Evolutionary conservation across 352 stramenopile species (phyloP).

Genomic region (Pythium rishiriense): DNA sequence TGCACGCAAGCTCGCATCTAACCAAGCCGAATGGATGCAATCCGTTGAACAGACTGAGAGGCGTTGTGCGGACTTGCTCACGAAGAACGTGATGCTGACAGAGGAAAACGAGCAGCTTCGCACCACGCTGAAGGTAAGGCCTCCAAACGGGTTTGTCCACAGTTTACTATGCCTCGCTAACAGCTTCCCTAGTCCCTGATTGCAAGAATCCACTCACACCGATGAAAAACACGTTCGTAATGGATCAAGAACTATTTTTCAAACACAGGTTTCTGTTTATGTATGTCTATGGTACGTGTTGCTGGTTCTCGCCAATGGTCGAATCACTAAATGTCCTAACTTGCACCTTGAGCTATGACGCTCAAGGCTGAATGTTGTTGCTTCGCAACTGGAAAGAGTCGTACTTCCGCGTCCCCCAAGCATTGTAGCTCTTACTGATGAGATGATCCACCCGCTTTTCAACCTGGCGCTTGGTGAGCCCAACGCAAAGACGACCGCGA

Average conservation of each 20-base stretch:
- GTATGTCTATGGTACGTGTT: constrained; percentile 23
- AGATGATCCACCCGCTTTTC: constrained; percentile 75
- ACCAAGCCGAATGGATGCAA: constrained; percentile 43
- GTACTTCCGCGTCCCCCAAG: constrained; percentile 89
- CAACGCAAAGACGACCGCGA: constrained; percentile 65
- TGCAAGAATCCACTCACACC: constrained; percentile 18
- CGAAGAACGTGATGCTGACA: constrained; percentile 70
- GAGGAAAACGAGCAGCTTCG: constrained; percentile 62
- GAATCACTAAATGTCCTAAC: constrained; percentile 13
- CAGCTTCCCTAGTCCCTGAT: constrained; percentile 16
- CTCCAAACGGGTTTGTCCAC: too few relatives aligned
- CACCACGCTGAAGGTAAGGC: constrained; percentile 36
- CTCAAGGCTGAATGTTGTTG: constrained; percentile 86
- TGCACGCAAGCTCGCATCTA: constrained; percentile 35
- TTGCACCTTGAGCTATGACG: not conserved
- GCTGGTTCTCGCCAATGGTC: not conserved
- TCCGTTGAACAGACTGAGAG: constrained; percentile 55
- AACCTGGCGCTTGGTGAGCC: constrained; percentile 63
- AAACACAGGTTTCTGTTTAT: constrained; percentile 13
- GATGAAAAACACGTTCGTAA: not conserved
- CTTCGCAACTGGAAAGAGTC: constrained; percentile 89
- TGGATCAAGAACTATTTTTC: not conserved
- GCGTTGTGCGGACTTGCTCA: constrained; percentile 59
- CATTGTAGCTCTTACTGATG: constrained; percentile 88
- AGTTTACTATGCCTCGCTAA: too few relatives aligned